A percentile compares a stretch with the other conserved stretches of the same genome.
Evolutionary conservation across 805 yeast genomes (phyloP).

Genomic region (Metschnikowia lachancei): DNA sequence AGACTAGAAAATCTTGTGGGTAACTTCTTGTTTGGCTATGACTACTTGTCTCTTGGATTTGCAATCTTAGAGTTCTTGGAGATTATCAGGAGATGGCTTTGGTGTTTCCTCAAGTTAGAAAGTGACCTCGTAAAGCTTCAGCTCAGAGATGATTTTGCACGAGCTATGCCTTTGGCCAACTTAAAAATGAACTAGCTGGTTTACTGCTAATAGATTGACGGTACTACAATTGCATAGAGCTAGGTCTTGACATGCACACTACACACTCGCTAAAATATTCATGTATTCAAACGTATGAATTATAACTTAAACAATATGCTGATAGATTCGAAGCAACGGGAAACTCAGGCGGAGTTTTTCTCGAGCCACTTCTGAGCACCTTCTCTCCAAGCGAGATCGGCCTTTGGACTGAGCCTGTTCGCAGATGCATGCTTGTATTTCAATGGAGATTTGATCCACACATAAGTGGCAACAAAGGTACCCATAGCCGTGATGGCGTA

Average conservation of each 20-base stretch:
- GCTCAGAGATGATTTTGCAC: constrained; percentile 16
- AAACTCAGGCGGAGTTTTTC: constrained; percentile 7
- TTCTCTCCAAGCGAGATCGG: constrained; percentile 48
- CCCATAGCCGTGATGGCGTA: constrained; percentile 44
- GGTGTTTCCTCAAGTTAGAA: constrained; percentile 86
- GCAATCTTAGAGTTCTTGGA: constrained; percentile 72
- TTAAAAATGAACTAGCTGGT: constrained; percentile 7
- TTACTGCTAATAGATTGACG: neutral
- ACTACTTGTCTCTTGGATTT: constrained; percentile 51
- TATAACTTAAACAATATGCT: constrained; percentile 2
- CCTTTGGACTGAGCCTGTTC: constrained; percentile 45
- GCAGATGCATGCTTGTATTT: constrained; percentile 42
- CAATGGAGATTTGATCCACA: constrained; percentile 40
- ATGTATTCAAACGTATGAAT: constrained; percentile 6
- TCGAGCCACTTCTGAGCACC: constrained; percentile 46
- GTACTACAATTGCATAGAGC: neutral
- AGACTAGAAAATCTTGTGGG: constrained; percentile 19
- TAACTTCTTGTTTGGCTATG: constrained; percentile 35
- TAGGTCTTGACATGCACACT: neutral
- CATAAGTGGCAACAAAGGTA: constrained; percentile 38
- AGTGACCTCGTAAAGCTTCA: constrained; percentile 54
- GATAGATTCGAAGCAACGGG: neutral
- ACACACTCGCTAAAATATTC: constrained; percentile 2
- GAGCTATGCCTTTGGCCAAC: constrained; percentile 17
- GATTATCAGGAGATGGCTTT: constrained; percentile 77